Evolutionary conservation across 805 yeast species (phyloP).

Genomic region (Metschnikowia bowlesiae): DNA sequence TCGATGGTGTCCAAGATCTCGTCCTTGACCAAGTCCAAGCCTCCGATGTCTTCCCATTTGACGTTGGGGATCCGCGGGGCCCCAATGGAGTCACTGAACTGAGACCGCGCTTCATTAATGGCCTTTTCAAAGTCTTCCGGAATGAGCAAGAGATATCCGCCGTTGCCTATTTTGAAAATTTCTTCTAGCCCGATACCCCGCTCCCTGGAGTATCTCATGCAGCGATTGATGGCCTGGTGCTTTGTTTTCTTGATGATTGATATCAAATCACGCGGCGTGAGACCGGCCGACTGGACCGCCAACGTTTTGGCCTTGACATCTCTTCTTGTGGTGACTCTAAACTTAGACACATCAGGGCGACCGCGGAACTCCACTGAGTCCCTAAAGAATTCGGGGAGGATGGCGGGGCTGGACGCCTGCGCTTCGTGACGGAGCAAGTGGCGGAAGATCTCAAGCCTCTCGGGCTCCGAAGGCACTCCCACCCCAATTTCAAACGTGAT

Average conservation of each 20-base stretch:
- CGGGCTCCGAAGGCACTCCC: slow-evolving; percentile 73
- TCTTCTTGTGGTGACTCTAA: slow-evolving; percentile 24
- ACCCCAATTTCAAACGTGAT: slow-evolving; percentile 75
- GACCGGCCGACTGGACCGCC: slow-evolving; percentile 87
- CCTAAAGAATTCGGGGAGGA: slow-evolving; percentile 16
- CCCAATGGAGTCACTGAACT: slow-evolving; percentile 90
- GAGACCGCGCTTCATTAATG: slow-evolving; percentile 75
- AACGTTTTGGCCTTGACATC: slow-evolving; percentile 51
- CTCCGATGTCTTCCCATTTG: slow-evolving; percentile 97
- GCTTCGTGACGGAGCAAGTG: slow-evolving; percentile 36
- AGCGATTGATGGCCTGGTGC: slow-evolving; percentile 49
- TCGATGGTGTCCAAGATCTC: slow-evolving; percentile 95
- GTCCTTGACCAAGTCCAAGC: slow-evolving; percentile 82
- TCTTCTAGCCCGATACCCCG: slow-evolving; percentile 18
- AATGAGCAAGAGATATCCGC: slow-evolving; percentile 49
- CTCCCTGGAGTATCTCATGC: slow-evolving; percentile 30
- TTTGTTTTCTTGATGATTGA: slow-evolving; percentile 69
- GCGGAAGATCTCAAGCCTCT: slow-evolving; percentile 60
- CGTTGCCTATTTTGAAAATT: slow-evolving; percentile 44
- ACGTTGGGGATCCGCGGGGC: slow-evolving; percentile 96
- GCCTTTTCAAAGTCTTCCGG: slow-evolving; percentile 66
- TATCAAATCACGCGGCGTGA: slow-evolving; percentile 76
- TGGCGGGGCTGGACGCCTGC: slow-evolving; percentile 5
- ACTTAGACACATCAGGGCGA: slow-evolving; percentile 13
- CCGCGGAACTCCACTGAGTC: slow-evolving; percentile 19